Evolutionary conservation across 208 protist genomes (phyloP), one percentile per base, ranked within the genome.

Genomic region (Acanthamoeba royreba): DNA sequence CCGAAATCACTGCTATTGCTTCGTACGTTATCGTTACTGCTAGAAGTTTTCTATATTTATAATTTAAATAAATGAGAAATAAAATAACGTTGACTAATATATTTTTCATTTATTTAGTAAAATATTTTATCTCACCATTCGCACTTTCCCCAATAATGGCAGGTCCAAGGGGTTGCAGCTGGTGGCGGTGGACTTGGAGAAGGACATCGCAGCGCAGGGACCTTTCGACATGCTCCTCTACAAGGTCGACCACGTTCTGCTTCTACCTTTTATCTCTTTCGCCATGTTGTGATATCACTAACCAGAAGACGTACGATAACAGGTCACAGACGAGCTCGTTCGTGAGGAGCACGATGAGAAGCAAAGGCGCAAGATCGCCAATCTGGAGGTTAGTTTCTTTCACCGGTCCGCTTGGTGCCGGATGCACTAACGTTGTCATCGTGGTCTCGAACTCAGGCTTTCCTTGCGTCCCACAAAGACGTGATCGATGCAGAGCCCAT

Each of bases 301-400:
- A n/a, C n/a, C n/a, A n/a, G n/a, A n/a, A n/a, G n/a, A n/a, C n/a
- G n/a, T n/a, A n/a, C n/a, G n/a, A n/a, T n/a, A n/a, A 9, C 45
- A 85, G 74, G 74, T 85, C 38, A 90, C 83, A 19, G 83, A 90
- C 40, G 83, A 90, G 83, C 40, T 90, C 17, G 83, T 90, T 31
- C 83, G 83, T 5, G 52, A 22, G 4, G 53, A n/a, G n/a, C n/a
- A 61, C 25, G 83, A 69, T 52, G 83, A 90, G 52, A 90, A 90
- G 40, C 49, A 90, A 25, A 45, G 35, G 33, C 46, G 52, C 33
- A 61, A 33, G 52, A 69, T 90, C 53, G 52, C 52, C 53, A 90
- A 90, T 52, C 35, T 90, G 83, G 83, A 90, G 83, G 83, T 69
- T n/a, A n/a, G n/a, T 25, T n/a, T n/a, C n/a, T n/a, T 22, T 46